These are phyloP conservation scores for Geotrichum cucujoidarum DNA, from an alignment of 1,139 yeast species.

Conservation along the genomic window DNA sequence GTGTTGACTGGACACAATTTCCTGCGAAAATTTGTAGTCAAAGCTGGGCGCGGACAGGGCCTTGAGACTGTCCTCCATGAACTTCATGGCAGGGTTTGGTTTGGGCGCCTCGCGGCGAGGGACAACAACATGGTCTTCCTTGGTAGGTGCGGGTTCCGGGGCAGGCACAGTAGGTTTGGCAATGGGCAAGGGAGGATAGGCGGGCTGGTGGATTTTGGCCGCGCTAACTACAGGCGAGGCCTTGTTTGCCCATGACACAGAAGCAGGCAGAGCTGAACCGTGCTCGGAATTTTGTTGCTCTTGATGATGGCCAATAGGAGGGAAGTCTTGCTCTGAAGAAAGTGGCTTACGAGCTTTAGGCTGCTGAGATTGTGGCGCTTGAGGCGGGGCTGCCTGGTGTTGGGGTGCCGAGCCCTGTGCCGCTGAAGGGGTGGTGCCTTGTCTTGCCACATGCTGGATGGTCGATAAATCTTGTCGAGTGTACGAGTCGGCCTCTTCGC, in stretches of 20 bases:
- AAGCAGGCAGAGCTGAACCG: slow-evolving; percentile 31
- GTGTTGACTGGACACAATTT: slow-evolving; percentile 5
- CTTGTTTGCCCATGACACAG: slow-evolving; percentile 41
- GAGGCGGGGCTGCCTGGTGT: neutral
- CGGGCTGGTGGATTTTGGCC: slow-evolving; percentile 19
- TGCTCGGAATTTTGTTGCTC: slow-evolving; percentile 4
- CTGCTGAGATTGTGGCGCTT: neutral
- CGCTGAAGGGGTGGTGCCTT: slow-evolving; percentile 27
- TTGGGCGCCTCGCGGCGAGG: slow-evolving; percentile 31
- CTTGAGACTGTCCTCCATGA: slow-evolving; percentile 34
- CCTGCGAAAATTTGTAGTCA: slow-evolving; percentile 15
- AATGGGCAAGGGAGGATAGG: slow-evolving; percentile 35
- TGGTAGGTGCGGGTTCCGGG: slow-evolving; percentile 22
- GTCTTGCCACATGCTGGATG: slow-evolving; percentile 59
- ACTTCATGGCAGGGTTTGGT: slow-evolving; percentile 31
- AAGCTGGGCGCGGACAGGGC: slow-evolving; percentile 27
- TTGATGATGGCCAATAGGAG: neutral
- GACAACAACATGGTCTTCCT: slow-evolving; percentile 16
- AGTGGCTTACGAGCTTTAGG: slow-evolving; percentile 9
- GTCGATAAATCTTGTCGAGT: slow-evolving; percentile 89
- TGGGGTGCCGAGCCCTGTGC: neutral
- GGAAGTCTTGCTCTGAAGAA: neutral
- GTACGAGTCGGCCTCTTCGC: slow-evolving; percentile 97
- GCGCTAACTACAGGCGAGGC: slow-evolving; percentile 26
- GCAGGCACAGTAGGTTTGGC: slow-evolving; percentile 27